These are phyloP conservation scores for Rhododendron ovatum DNA, from an alignment of 148 eudicot genomes.

Conservation along the genomic window DNA sequence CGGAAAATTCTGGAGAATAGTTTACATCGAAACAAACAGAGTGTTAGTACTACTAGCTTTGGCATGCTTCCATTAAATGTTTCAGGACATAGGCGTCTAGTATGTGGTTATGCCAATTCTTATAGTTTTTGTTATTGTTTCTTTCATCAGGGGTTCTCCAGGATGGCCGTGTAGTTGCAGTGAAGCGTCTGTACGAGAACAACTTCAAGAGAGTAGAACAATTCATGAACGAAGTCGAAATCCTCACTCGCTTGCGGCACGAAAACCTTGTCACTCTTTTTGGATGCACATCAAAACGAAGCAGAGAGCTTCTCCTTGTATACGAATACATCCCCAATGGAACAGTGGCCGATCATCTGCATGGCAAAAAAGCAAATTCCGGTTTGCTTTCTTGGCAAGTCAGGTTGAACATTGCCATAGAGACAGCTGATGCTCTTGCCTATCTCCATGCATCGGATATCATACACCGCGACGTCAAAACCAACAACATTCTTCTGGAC, in stretches of 20 bases:
- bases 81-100: background rate
- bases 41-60: background rate
- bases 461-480: conserved; percentile 87
- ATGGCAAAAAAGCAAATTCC: conserved; percentile 52
- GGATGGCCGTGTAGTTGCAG: conserved; percentile 75
- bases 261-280: conserved; percentile 56
- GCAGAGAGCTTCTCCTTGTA: conserved; percentile 71
- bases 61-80: background rate
- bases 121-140: background rate
- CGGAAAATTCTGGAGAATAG: background rate
- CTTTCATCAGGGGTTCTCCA: conserved; percentile 44
- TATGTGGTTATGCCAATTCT: background rate
- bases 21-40: background rate
- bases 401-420: conserved; percentile 60
- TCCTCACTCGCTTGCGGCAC: conserved; percentile 63
- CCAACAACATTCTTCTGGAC: conserved; percentile 65
- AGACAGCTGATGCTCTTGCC: conserved; percentile 72
- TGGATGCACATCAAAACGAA: conserved; percentile 72
- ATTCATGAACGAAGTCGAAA: conserved; percentile 69
- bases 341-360: conserved; percentile 85
- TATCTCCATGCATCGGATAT: conserved; percentile 63
- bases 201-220: conserved; percentile 70
- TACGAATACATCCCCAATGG: conserved; percentile 79
- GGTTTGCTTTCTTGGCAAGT: conserved; percentile 54
- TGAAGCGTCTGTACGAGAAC: conserved; percentile 75